Conservation (phyloP, 2,329 filamentous ascomycete genomes). For the Zymoseptoria pseudotritici region DNA sequence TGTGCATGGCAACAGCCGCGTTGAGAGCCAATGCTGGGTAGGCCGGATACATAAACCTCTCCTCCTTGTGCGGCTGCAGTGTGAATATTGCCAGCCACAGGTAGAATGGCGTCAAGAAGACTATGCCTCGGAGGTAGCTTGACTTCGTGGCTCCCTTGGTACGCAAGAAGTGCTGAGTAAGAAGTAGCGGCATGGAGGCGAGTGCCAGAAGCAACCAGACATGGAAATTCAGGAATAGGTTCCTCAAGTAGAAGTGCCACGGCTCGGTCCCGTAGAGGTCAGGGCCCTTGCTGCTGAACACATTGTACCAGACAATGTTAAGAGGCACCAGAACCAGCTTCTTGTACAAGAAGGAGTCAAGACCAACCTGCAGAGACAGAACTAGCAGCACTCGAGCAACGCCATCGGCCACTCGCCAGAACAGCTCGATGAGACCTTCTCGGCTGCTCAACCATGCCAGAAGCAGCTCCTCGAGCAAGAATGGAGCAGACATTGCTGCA, state of each 20-base stretch:
- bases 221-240: constrained; percentile 90
- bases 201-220: constrained; percentile 82
- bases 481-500: constrained; percentile 71
- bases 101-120: constrained; percentile 82
- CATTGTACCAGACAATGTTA: constrained; percentile 94
- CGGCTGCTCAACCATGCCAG: constrained; percentile 38
- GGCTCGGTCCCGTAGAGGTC: constrained; percentile 93
- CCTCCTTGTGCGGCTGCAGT: constrained; percentile 90
- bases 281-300: constrained; percentile 74
- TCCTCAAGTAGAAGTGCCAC: constrained; percentile 94
- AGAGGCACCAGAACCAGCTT: constrained; percentile 70
- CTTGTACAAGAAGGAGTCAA: constrained; percentile 82
- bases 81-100: constrained; percentile 91
- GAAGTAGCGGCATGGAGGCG: constrained; percentile 63
- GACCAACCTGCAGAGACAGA: constrained; percentile 59
- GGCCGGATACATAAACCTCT: constrained; percentile 95
- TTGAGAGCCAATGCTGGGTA: constrained; percentile 89
- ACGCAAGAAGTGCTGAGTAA: constrained; percentile 62
- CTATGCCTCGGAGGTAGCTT: constrained; percentile 64
- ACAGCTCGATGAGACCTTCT: constrained; percentile 44
- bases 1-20: constrained; percentile 75
- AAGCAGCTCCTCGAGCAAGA: constrained; percentile 68
- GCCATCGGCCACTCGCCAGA: constrained; percentile 59
- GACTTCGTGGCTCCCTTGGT: constrained; percentile 56
- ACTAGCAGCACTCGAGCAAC: constrained; percentile 57